A percentile compares a stretch with the other conserved stretches of the same genome.
These are phyloP conservation scores for Berberis vulgaris DNA, from an alignment of 164 flowering plant species.

Conservation along the genomic window DNA sequence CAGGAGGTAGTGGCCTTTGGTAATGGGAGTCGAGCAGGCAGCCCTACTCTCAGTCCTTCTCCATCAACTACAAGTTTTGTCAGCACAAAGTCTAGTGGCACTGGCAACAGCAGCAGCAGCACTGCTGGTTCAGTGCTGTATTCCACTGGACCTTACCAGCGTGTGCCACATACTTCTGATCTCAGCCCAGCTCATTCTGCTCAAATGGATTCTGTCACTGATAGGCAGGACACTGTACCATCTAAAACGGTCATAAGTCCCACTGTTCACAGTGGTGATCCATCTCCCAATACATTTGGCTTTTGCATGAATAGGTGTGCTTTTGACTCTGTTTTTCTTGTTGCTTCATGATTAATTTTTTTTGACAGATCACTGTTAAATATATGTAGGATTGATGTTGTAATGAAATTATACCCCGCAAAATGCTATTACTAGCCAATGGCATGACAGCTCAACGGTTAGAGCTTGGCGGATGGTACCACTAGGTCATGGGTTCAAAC, in stretches of 20 bases:
- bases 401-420: too few species aligned
- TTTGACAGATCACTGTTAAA: not conserved
- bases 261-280: slow-evolving; percentile 25
- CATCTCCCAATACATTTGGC: slow-evolving; percentile 30
- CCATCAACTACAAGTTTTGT: slow-evolving; percentile 65
- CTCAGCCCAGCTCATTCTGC: slow-evolving; percentile 38
- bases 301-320: slow-evolving; percentile 53
- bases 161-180: slow-evolving; percentile 26
- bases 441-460: too few species aligned
- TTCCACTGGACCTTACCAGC: slow-evolving; percentile 46
- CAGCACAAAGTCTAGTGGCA: slow-evolving; percentile 59
- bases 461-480: too few species aligned
- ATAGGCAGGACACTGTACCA: slow-evolving; percentile 28
- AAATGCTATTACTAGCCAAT: too few species aligned
- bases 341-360: not conserved
- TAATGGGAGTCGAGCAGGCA: slow-evolving; percentile 36
- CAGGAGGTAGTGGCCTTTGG: slow-evolving; percentile 29
- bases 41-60: slow-evolving; percentile 43
- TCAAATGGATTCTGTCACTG: slow-evolving; percentile 25
- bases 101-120: slow-evolving; percentile 33
- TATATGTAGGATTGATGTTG: not conserved
- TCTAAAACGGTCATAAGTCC: slow-evolving; percentile 23
- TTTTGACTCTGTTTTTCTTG: not conserved
- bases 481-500: too few species aligned
- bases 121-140: slow-evolving; percentile 53